Evolutionary conservation across 768 basidiomycete species (phyloP).

Genomic region (Boletus pseudopeckii): DNA sequence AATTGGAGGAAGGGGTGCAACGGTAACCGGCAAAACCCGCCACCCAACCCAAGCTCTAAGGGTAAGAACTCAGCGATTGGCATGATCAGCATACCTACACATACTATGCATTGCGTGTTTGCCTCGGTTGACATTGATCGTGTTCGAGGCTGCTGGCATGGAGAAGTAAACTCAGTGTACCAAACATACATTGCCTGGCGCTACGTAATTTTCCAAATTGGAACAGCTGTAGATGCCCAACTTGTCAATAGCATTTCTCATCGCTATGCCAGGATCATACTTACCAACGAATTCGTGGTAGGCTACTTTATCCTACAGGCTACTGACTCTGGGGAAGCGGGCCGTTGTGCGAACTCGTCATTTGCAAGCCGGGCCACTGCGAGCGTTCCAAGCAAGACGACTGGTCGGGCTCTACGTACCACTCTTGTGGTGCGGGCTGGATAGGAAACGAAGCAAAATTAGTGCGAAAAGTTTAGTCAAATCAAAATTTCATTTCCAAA

Average conservation of each 20-base stretch:
- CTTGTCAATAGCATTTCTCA: neutral
- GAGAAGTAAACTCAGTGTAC: too few relatives aligned
- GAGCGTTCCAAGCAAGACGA: too few relatives aligned
- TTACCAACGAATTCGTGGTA: constrained; percentile 26
- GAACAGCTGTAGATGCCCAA: neutral
- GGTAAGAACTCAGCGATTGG: too few relatives aligned
- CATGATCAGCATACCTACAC: too few relatives aligned
- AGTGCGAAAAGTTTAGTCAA: neutral
- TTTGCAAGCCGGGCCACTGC: too few relatives aligned
- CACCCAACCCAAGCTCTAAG: neutral
- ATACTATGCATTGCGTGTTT: too few relatives aligned
- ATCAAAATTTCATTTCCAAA: neutral
- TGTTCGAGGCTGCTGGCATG: too few relatives aligned
- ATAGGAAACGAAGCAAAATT: neutral
- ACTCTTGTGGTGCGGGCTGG: neutral
- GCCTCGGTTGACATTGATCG: too few relatives aligned
- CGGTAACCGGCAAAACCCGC: neutral
- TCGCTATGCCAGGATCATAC: neutral
- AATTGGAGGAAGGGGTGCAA: neutral
- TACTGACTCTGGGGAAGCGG: too few relatives aligned
- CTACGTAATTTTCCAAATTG: neutral
- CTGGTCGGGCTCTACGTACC: too few relatives aligned
- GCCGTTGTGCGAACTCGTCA: too few relatives aligned
- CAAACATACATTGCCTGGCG: too few relatives aligned
- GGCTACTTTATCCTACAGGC: neutral